A percentile compares a stretch with the other conserved stretches of the same genome.
Evolutionary conservation across 202 grass and related monocot species (phyloP).

Genomic region (Saccharum hybrid): DNA sequence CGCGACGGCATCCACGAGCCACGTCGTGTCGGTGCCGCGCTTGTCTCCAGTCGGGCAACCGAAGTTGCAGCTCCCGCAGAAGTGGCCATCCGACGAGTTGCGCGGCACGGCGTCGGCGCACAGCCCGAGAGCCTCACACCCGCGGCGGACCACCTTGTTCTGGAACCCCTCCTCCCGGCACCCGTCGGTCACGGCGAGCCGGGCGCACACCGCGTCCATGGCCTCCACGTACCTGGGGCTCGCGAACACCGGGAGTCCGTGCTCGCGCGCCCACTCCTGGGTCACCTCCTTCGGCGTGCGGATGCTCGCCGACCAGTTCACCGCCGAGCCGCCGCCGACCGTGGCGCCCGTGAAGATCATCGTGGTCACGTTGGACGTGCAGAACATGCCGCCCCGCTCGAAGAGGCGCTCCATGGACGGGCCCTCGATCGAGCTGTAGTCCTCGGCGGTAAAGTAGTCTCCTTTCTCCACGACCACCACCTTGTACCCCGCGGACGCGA

Average conservation of each 20-base stretch:
- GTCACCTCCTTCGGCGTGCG: constrained; percentile 42
- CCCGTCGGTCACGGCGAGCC: background rate
- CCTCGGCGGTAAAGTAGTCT: constrained; percentile 66
- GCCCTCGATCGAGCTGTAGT: constrained; percentile 78
- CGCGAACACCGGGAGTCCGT: too few relatives aligned
- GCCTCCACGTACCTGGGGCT: too few relatives aligned
- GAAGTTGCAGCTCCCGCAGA: background rate
- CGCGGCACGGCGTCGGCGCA: background rate
- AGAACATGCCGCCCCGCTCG: too few relatives aligned
- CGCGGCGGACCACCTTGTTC: too few relatives aligned
- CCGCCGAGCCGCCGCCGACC: too few relatives aligned
- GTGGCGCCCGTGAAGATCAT: too few relatives aligned
- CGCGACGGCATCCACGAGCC: constrained; percentile 81
- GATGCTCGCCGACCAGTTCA: background rate
- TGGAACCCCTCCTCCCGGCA: background rate
- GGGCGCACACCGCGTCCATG: too few relatives aligned
- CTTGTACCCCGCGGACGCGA: constrained; percentile 74
- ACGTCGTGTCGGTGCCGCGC: constrained; percentile 82
- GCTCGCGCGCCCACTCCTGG: background rate
- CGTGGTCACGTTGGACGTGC: too few relatives aligned
- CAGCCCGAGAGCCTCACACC: too few relatives aligned
- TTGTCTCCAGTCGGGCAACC: constrained; percentile 70
- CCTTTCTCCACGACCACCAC: constrained; percentile 91
- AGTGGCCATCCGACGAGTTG: too few relatives aligned
- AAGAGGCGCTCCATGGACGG: constrained; percentile 14